Evolutionary conservation across 345 rosid genomes (phyloP).

Genomic region (Hibiscus tridactylites): DNA sequence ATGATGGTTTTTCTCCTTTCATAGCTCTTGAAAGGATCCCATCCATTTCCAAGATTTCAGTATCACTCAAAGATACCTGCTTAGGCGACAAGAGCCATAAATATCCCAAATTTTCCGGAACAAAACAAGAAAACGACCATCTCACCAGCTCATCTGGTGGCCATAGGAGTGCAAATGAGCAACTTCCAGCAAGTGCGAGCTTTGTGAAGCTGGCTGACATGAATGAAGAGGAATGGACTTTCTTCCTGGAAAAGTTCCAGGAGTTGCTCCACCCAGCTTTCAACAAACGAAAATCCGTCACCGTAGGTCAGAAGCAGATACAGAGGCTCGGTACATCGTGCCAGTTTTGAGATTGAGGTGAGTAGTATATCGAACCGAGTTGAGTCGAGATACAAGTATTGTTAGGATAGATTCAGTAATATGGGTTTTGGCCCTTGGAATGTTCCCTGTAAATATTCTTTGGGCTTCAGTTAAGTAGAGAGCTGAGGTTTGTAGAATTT

Average conservation of each 20-base stretch:
- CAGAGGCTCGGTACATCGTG: conserved; percentile 98
- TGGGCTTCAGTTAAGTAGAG: conserved; percentile 23
- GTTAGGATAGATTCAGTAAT: conserved; percentile 22
- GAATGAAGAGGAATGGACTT: conserved; percentile 67
- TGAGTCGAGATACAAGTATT: neutral
- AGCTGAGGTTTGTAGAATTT: conserved; percentile 21
- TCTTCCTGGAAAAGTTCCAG: conserved; percentile 69
- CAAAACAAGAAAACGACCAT: conserved; percentile 46
- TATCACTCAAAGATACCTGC: conserved; percentile 56
- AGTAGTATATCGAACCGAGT: neutral
- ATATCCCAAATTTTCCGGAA: conserved; percentile 28
- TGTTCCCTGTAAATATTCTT: conserved; percentile 41
- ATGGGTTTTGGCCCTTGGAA: neutral
- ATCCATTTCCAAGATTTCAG: conserved; percentile 56
- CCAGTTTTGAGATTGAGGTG: conserved; percentile 65
- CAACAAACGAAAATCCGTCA: conserved; percentile 52
- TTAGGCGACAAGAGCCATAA: conserved; percentile 46
- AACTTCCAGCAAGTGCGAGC: conserved; percentile 61
- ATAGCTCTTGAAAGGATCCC: conserved; percentile 30
- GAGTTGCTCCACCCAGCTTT: conserved; percentile 70
- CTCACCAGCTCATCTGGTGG: conserved; percentile 60
- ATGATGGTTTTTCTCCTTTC: conserved; percentile 21
- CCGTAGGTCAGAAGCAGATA: conserved; percentile 70
- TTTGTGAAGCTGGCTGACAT: conserved; percentile 85
- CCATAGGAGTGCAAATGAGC: conserved; percentile 87